Evolutionary conservation across 2,329 filamentous ascomycete genomes (phyloP).

Genomic region (Penicillium crustosum): DNA sequence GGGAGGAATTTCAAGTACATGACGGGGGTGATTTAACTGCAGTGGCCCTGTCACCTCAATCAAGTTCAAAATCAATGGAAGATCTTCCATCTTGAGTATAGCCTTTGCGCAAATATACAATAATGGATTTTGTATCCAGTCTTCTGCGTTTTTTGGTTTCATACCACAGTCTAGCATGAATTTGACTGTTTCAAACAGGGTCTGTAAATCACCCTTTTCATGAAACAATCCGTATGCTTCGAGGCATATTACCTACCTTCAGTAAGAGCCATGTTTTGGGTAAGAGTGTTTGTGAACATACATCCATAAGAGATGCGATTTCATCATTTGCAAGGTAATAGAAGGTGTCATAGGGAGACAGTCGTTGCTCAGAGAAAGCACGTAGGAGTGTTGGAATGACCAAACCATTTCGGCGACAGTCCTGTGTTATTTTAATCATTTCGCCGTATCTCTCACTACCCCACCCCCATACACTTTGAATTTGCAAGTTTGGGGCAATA

Average conservation of each 20-base stretch:
- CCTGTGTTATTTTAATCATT: neutral
- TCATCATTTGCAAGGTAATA: rapidly evolving
- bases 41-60: neutral
- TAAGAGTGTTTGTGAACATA: neutral
- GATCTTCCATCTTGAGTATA: neutral
- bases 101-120: neutral
- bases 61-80: neutral
- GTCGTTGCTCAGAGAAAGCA: neutral
- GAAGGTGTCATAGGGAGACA: neutral
- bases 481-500: conserved; percentile 6
- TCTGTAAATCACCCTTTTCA: neutral
- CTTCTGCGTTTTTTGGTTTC: neutral
- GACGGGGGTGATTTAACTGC: neutral
- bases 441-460: neutral
- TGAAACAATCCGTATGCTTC: rapidly evolving
- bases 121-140: neutral
- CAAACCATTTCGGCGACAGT: neutral
- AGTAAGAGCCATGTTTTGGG: neutral
- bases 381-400: neutral
- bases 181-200: neutral
- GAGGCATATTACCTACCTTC: neutral
- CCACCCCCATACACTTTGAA: neutral
- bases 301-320: neutral
- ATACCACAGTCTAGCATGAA: neutral
- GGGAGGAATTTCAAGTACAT: neutral